phyloP scores from a whole-genome alignment of 768 basidiomycete genomes.

The Myochromella boudieri region DNA sequence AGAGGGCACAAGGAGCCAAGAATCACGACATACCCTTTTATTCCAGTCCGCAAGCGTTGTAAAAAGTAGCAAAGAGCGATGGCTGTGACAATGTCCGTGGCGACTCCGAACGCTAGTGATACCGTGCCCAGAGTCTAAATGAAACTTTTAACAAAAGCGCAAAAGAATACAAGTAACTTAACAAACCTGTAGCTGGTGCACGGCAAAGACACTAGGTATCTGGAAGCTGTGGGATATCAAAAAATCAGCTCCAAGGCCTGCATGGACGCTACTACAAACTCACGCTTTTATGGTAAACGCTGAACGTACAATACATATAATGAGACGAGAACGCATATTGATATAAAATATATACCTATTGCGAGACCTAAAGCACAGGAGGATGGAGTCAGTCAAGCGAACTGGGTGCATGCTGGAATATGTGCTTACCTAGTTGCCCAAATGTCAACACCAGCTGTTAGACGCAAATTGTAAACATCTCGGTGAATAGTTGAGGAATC shows the following conservation, averaged over 20 bases:
- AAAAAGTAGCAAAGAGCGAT: constrained; percentile 59
- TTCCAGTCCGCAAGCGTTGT: constrained; percentile 54
- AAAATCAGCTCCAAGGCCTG: not conserved
- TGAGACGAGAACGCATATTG: not conserved
- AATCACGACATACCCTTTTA: constrained; percentile 37
- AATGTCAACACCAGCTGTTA: constrained; percentile 44
- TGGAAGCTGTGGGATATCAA: constrained; percentile 33
- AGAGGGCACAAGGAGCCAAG: not conserved
- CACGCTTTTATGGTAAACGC: constrained; percentile 49
- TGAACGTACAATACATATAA: constrained; percentile 6
- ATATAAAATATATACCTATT: constrained; percentile 29
- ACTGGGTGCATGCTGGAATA: constrained; percentile 15
- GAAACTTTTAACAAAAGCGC: not conserved
- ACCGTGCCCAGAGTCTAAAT: constrained; percentile 47
- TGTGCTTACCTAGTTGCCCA: constrained; percentile 47
- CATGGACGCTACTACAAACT: constrained; percentile 9
- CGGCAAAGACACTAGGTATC: constrained; percentile 40
- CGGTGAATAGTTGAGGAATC: not conserved
- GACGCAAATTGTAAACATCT: not conserved
- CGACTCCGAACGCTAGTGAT: constrained; percentile 51
- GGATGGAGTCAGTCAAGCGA: too few species aligned
- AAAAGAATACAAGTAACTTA: not conserved
- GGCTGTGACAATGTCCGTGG: constrained; percentile 62
- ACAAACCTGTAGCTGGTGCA: constrained; percentile 44
- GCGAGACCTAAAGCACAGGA: constrained; percentile 31